Evolutionary conservation across 2,329 filamentous ascomycete genomes (phyloP), one percentile per base, ranked within the genome.

Genomic region (Apiospora aurea): DNA sequence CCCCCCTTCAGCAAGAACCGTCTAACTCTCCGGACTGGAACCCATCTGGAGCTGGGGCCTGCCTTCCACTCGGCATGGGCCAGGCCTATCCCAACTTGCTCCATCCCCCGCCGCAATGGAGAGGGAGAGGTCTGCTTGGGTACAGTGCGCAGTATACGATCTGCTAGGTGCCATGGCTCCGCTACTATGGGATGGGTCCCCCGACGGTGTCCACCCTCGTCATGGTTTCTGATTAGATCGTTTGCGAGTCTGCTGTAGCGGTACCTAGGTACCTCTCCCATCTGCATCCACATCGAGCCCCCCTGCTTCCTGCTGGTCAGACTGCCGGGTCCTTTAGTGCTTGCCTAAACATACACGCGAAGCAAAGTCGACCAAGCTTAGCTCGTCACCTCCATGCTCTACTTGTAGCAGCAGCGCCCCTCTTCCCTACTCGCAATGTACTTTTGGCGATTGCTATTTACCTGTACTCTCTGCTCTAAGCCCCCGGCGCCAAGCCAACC

Each of bases 261-360:
- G 57, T 41, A n/a, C 57, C 18, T n/a, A 64, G 18, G 57, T 64
- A 64, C 57, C 29, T 57, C 14, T 24, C 11, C 18, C 57, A 64
- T 64, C 57, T 41, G 34, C 57, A 64, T 14, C 57, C 57, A 69
- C 67, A 47, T 46, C 67, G 18, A 49, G 21, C 18, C 26, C 67
- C 67, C 44, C 44, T 64, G 57, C 57, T 49, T 46, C 34, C 26
- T 67, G 66, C 67, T 69, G 67, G 67, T 69, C 67, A 69, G 67
- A 69, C 67, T 69, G 67, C 44, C 67, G 67, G 67, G 67, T 69
- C 67, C 67, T 69, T 69, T 69, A 69, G 67, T 46, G 67, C 67
- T 69, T 69, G 44, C 67, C 67, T 49, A 69, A 49, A 69, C 44
- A 69, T 64, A 64, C 34, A 64, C 57, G 57, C 57, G 57, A 64